Conservation (phyloP, 345 rosid species). For the Eucalyptus leucophloia region DNA sequence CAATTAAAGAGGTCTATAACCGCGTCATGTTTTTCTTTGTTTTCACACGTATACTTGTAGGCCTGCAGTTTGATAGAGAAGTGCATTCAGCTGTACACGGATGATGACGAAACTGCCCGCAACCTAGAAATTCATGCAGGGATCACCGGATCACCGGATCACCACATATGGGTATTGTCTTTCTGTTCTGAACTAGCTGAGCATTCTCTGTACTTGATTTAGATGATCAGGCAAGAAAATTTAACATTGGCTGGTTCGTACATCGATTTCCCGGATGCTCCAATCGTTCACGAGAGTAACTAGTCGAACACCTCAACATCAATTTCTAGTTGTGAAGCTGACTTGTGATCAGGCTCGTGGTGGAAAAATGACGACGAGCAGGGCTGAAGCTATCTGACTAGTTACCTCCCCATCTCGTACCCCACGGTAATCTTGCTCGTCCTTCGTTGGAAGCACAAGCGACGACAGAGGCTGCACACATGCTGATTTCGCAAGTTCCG, state of each 20-base stretch:
- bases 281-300: not conserved
- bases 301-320: too few relatives aligned
- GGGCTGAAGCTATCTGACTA: too few relatives aligned
- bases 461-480: too few relatives aligned
- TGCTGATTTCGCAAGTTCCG: not conserved
- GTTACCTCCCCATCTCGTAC: too few relatives aligned
- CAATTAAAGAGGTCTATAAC: too few relatives aligned
- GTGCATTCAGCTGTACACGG: not conserved
- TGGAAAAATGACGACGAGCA: too few relatives aligned
- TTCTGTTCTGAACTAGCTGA: not conserved
- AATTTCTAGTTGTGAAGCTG: too few relatives aligned
- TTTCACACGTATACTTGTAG: not conserved
- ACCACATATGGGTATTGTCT: not conserved
- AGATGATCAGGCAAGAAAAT: not conserved
- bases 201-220: not conserved
- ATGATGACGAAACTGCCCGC: not conserved
- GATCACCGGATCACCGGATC: not conserved
- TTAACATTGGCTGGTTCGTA: not conserved
- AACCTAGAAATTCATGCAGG: not conserved
- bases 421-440: too few relatives aligned
- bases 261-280: not conserved
- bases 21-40: not conserved
- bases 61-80: not conserved
- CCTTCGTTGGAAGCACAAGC: too few relatives aligned
- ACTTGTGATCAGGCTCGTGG: too few relatives aligned